Evolutionary conservation across 2,329 filamentous ascomycete genomes (phyloP).

Genomic region (Balansia obtecta): DNA sequence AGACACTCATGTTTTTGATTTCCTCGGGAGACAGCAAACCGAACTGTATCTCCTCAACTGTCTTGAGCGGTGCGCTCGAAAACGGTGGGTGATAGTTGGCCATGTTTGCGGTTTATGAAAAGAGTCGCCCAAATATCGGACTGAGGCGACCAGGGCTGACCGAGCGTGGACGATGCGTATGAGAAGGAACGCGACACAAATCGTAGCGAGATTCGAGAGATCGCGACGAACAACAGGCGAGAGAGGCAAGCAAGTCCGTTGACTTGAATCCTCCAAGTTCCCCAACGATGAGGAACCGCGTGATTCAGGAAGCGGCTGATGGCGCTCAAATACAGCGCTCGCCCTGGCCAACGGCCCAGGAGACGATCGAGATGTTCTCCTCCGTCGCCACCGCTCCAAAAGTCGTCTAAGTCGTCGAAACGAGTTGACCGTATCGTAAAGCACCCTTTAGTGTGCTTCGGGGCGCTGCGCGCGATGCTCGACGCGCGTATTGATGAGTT

Average conservation of each 20-base stretch:
- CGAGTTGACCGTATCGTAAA: conserved; percentile 23
- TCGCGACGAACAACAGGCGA: conserved; percentile 10
- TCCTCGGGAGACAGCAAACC: conserved; percentile 95
- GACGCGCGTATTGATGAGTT: conserved; percentile 41
- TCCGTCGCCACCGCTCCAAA: conserved; percentile 32
- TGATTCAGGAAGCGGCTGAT: conserved; percentile 24
- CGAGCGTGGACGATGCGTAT: conserved; percentile 1
- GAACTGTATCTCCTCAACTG: conserved; percentile 98
- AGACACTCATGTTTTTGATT: conserved; percentile 98
- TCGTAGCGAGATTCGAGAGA: neutral
- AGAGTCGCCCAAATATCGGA: neutral
- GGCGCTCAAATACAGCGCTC: conserved; percentile 29
- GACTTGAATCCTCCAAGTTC: conserved; percentile 14
- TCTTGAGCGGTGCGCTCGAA: conserved; percentile 92
- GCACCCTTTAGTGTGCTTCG: conserved; percentile 15
- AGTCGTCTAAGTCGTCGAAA: conserved; percentile 23
- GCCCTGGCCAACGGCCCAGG: conserved; percentile 34
- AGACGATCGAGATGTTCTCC: conserved; percentile 32
- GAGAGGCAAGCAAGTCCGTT: conserved; percentile 11
- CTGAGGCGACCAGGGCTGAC: conserved; percentile 8
- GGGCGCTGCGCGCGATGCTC: conserved; percentile 30
- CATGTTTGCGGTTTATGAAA: conserved; percentile 47
- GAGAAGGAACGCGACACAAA: conserved; percentile 9
- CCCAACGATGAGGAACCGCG: conserved; percentile 21
- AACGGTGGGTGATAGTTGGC: conserved; percentile 83